Evolutionary conservation across 371 early-diverging fungal genomes (phyloP).

Genomic region (Quaeritorhiza haematococci): DNA sequence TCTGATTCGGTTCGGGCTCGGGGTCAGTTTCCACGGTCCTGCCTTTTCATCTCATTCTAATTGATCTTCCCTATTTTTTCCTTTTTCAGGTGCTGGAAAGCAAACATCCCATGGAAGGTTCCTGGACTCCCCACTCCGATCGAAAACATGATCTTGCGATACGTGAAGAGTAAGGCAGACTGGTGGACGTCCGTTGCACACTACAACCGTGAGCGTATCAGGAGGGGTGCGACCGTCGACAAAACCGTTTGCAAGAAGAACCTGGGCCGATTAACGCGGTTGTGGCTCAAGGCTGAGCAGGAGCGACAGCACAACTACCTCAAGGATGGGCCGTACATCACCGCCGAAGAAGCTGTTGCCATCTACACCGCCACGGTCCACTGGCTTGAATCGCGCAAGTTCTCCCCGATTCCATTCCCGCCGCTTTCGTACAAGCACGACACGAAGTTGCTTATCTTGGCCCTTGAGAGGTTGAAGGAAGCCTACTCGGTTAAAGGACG

Average conservation of each 20-base stretch:
- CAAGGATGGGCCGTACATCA: conserved; percentile 96
- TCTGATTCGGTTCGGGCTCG: too few species aligned
- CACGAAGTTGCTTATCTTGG: conserved; percentile 91
- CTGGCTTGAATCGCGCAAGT: conserved; percentile 96
- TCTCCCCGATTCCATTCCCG: conserved; percentile 98
- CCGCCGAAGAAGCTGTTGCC: conserved; percentile 95
- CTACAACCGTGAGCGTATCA: conserved; percentile 97
- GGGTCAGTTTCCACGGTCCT: too few species aligned
- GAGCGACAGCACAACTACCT: conserved; percentile 98
- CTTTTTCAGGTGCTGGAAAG: conserved; percentile 99
- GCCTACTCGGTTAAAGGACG: conserved; percentile 94
- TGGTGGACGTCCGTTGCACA: conserved; percentile 99
- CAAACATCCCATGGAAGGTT: conserved; percentile 98
- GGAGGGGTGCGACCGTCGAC: conserved; percentile 98
- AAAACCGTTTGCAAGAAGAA: conserved; percentile 98
- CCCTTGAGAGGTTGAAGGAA: conserved; percentile 93
- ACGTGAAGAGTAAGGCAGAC: conserved; percentile 97
- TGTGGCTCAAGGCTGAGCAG: conserved; percentile 98
- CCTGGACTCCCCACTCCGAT: conserved; percentile 96
- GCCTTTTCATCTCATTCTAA: too few species aligned
- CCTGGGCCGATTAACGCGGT: conserved; percentile 94
- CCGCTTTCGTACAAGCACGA: conserved; percentile 98
- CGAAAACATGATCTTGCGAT: conserved; percentile 97
- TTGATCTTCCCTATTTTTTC: not conserved
- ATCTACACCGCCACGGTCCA: conserved; percentile 96